Conservation (phyloP, 2,329 filamentous ascomycete species). For the Diaporthe australafricana region DNA sequence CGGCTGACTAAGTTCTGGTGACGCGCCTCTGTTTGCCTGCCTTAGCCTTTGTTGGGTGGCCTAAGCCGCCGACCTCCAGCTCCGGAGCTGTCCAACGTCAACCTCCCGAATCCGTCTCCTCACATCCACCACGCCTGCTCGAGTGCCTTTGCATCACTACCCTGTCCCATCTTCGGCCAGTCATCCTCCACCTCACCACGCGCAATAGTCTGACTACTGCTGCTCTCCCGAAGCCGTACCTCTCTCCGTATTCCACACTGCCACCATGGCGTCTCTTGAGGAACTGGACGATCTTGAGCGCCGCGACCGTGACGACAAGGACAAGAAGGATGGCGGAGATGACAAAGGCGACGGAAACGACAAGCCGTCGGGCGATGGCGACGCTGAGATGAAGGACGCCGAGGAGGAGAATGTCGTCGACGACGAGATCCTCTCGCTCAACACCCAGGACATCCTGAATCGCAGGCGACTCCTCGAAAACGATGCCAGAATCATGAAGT, state of each 20-base stretch:
- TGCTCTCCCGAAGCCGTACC: neutral
- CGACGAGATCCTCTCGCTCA: constrained; percentile 91
- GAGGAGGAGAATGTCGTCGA: constrained; percentile 85
- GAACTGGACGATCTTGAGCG: constrained; percentile 91
- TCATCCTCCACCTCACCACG: neutral
- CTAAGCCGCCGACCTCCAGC: constrained; percentile 17
- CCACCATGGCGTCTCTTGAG: constrained; percentile 87
- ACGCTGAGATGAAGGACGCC: constrained; percentile 92
- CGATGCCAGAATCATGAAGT: constrained; percentile 98
- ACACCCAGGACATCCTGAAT: constrained; percentile 94
- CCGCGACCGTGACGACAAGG: constrained; percentile 79
- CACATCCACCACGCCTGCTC: neutral
- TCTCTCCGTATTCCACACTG: neutral
- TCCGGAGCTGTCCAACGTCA: constrained; percentile 22
- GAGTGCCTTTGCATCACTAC: neutral
- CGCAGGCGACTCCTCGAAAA: constrained; percentile 94
- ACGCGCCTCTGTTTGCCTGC: constrained; percentile 32
- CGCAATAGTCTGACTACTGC: neutral
- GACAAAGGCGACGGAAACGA: constrained; percentile 67
- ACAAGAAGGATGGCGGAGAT: constrained; percentile 54
- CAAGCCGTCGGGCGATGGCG: constrained; percentile 71
- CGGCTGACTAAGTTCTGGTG: constrained; percentile 28
- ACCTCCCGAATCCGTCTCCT: constrained; percentile 5
- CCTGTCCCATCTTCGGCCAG: neutral
- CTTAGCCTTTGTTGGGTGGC: neutral